These are phyloP conservation scores for Papiliotrema nemorosa DNA, from an alignment of 1,284 basidiomycete genomes.

Conservation along the genomic window DNA sequence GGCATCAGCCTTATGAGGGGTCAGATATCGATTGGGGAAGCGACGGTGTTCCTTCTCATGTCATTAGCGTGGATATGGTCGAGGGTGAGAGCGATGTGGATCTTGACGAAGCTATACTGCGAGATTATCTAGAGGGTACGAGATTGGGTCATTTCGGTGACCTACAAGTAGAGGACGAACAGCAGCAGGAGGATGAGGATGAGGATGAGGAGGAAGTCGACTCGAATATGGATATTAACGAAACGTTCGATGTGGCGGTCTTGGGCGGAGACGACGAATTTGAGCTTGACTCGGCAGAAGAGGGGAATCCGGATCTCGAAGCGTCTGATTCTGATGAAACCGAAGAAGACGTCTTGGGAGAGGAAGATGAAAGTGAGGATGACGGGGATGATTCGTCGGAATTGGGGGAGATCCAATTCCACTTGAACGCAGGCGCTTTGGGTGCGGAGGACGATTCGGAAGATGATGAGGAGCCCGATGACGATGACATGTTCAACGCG, in stretches of 20 bases:
- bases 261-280: slow-evolving; percentile 11
- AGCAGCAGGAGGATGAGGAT: slow-evolving; percentile 15
- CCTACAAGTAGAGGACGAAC: slow-evolving; percentile 15
- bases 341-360: slow-evolving; percentile 6
- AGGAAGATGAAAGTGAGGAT: slow-evolving; percentile 8
- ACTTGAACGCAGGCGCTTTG: not conserved
- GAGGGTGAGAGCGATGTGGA: slow-evolving; percentile 17
- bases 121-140: slow-evolving; percentile 38
- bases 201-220: slow-evolving; percentile 10
- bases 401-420: slow-evolving; percentile 1
- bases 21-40: slow-evolving; percentile 50
- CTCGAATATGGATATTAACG: slow-evolving; percentile 2
- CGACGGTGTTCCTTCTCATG: slow-evolving; percentile 34
- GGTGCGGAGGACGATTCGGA: not conserved
- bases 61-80: slow-evolving; percentile 9
- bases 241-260: slow-evolving; percentile 10
- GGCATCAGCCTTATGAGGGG: slow-evolving; percentile 31
- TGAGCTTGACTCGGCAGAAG: slow-evolving; percentile 15
- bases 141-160: slow-evolving; percentile 14
- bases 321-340: slow-evolving; percentile 6
- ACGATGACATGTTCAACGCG: slow-evolving; percentile 10
- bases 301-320: slow-evolving; percentile 17
- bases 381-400: slow-evolving; percentile 3
- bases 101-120: slow-evolving; percentile 31
- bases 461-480: slow-evolving; percentile 13